phyloP scores from a whole-genome alignment of 495 filamentous ascomycete species.

The Jackrogersella multiformis region DNA sequence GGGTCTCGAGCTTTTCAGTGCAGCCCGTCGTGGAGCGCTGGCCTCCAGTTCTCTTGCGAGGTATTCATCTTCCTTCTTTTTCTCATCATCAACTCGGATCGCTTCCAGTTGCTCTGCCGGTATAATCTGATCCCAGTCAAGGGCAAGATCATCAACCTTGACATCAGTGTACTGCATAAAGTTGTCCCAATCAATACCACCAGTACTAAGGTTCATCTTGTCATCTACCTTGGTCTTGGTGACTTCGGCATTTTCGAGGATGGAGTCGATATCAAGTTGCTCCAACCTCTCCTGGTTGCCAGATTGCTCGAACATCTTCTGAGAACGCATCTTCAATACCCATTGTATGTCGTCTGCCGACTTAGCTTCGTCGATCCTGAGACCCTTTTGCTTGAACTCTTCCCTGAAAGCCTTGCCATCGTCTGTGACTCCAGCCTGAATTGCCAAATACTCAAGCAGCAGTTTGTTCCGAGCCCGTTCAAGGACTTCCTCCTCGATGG shows the following conservation, averaged over 20 bases:
- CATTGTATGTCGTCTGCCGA: slow-evolving; percentile 90
- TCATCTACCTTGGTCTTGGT: slow-evolving; percentile 89
- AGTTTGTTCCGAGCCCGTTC: slow-evolving; percentile 97
- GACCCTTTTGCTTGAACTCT: slow-evolving; percentile 62
- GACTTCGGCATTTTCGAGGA: slow-evolving; percentile 94
- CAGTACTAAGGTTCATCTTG: slow-evolving; percentile 66
- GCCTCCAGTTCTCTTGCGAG: slow-evolving; percentile 84
- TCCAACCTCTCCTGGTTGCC: slow-evolving; percentile 96
- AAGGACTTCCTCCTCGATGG: slow-evolving; percentile 96
- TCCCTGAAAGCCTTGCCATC: slow-evolving; percentile 79
- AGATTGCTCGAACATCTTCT: slow-evolving; percentile 97
- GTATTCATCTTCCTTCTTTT: slow-evolving; percentile 82
- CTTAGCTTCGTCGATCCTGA: slow-evolving; percentile 75
- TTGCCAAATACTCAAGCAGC: slow-evolving; percentile 97
- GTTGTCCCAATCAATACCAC: slow-evolving; percentile 91
- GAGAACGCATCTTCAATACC: slow-evolving; percentile 90
- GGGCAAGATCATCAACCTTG: slow-evolving; percentile 83
- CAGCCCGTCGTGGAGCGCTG: slow-evolving; percentile 82
- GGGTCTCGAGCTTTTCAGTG: slow-evolving; percentile 60
- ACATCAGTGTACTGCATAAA: slow-evolving; percentile 95
- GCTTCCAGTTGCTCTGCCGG: slow-evolving; percentile 88
- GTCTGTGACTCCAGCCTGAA: slow-evolving; percentile 95
- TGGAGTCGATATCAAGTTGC: slow-evolving; percentile 97
- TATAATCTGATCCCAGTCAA: slow-evolving; percentile 97
- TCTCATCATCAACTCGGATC: slow-evolving; percentile 88